These are phyloP conservation scores for Escovopsis sp. DNA, from an alignment of 2,329 filamentous ascomycete genomes.

Conservation along the genomic window DNA sequence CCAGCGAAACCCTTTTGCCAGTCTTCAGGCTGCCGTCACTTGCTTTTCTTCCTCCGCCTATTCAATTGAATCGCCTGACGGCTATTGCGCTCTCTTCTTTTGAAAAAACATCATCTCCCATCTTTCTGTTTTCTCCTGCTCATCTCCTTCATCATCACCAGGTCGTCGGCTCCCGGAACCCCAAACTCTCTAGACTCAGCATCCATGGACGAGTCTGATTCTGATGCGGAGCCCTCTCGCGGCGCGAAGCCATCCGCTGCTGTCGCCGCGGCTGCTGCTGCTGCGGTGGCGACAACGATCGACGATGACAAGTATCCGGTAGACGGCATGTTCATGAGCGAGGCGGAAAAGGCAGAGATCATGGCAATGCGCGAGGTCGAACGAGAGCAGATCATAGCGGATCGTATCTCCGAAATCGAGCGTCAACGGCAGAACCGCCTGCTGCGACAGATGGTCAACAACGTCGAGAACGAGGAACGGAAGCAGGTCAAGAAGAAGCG, in stretches of 20 bases:
- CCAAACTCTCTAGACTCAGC: slow-evolving; percentile 66
- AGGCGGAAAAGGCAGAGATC: slow-evolving; percentile 62
- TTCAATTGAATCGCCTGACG: neutral
- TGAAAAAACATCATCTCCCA: too few species aligned
- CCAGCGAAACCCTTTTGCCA: neutral
- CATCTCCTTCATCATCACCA: slow-evolving; percentile 19
- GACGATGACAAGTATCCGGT: slow-evolving; percentile 63
- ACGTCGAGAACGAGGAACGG: slow-evolving; percentile 47
- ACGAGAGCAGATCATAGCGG: slow-evolving; percentile 77
- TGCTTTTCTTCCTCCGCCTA: neutral
- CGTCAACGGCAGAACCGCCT: slow-evolving; percentile 69
- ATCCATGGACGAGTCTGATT: slow-evolving; percentile 81
- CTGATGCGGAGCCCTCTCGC: slow-evolving; percentile 36
- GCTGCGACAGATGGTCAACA: slow-evolving; percentile 61
- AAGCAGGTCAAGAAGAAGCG: slow-evolving; percentile 47
- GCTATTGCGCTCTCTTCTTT: too few species aligned
- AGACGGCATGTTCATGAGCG: slow-evolving; percentile 69
- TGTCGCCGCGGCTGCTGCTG: slow-evolving; percentile 24
- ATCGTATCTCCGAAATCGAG: slow-evolving; percentile 71
- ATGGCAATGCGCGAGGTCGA: slow-evolving; percentile 80
- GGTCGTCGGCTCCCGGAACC: slow-evolving; percentile 54
- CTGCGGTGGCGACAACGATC: slow-evolving; percentile 32
- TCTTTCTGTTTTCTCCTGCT: neutral
- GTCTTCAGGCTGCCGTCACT: neutral
- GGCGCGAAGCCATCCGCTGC: slow-evolving; percentile 18